Percentiles rank a stretch among this genome's conserved stretches.
Evolutionary conservation across 495 filamentous ascomycete species (phyloP).

Genomic region (Lophiotrema nucula): DNA sequence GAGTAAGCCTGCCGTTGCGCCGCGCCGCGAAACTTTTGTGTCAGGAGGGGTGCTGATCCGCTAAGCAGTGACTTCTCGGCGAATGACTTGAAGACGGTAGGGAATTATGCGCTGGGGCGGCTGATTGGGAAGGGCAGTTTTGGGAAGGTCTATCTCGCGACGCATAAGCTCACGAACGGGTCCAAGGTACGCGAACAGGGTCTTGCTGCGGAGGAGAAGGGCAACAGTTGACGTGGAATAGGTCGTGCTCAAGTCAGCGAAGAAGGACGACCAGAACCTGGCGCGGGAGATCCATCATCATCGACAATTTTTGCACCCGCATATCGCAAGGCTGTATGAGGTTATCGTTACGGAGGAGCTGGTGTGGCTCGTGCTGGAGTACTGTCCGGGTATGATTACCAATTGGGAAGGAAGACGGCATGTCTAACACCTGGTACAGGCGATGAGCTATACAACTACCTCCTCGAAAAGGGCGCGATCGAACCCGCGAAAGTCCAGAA

Average conservation of each 20-base stretch:
- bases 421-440: slow-evolving; percentile 50
- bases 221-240: slow-evolving; percentile 38
- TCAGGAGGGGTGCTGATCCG: slow-evolving; percentile 20
- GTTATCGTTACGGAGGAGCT: slow-evolving; percentile 92
- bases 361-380: slow-evolving; percentile 96
- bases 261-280: slow-evolving; percentile 92
- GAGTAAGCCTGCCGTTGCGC: slow-evolving; percentile 61
- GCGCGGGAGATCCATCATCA: slow-evolving; percentile 98
- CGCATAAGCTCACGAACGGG: slow-evolving; percentile 96
- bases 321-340: slow-evolving; percentile 95
- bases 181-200: slow-evolving; percentile 73
- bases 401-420: not conserved
- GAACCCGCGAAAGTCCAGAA: slow-evolving; percentile 87
- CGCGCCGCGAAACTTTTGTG: too few relatives aligned
- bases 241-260: slow-evolving; percentile 97
- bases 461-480: slow-evolving; percentile 79
- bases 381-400: slow-evolving; percentile 77
- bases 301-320: slow-evolving; percentile 94
- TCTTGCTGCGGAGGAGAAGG: not conserved
- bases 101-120: slow-evolving; percentile 88
- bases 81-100: slow-evolving; percentile 84
- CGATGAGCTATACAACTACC: slow-evolving; percentile 95
- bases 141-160: slow-evolving; percentile 95
- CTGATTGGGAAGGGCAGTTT: slow-evolving; percentile 97
- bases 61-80: slow-evolving; percentile 82